Evolutionary conservation across 2,329 filamentous ascomycete species (phyloP).

Genomic region (Aspergillus niger): DNA sequence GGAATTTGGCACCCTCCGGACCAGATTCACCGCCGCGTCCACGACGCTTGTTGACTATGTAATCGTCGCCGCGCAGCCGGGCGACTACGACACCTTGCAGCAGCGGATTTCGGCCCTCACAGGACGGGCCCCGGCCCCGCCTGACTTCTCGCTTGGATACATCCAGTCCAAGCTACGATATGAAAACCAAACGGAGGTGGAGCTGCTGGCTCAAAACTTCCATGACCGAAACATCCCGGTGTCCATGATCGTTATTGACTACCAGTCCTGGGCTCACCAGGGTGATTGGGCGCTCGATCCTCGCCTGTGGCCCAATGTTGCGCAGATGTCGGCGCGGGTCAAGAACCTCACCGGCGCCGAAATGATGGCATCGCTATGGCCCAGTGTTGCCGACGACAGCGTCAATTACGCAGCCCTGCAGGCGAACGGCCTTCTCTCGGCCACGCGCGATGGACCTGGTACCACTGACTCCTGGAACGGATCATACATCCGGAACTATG

Average conservation of each 20-base stretch:
- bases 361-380: constrained; percentile 69
- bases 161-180: constrained; percentile 67
- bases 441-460: constrained; percentile 58
- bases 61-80: constrained; percentile 53
- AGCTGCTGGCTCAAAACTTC: constrained; percentile 60
- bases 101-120: constrained; percentile 56
- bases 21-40: constrained; percentile 58
- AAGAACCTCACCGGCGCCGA: constrained; percentile 57
- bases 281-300: constrained; percentile 67
- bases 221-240: constrained; percentile 57
- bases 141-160: constrained; percentile 65
- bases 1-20: constrained; percentile 60
- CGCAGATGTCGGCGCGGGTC: constrained; percentile 62
- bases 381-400: constrained; percentile 59
- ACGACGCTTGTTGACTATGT: constrained; percentile 62
- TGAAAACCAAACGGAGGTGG: constrained; percentile 62
- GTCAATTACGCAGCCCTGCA: constrained; percentile 63
- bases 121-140: constrained; percentile 62
- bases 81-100: constrained; percentile 56
- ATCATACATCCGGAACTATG: constrained; percentile 60
- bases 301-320: constrained; percentile 63
- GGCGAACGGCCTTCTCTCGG: constrained; percentile 59
- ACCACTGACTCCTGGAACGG: constrained; percentile 59
- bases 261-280: constrained; percentile 65
- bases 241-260: constrained; percentile 65